Percentiles rank a stretch among this genome's conserved stretches.
These are phyloP conservation scores for Aaosphaeria pasadenensis DNA, from an alignment of 2,329 filamentous ascomycete genomes.

Conservation along the genomic window DNA sequence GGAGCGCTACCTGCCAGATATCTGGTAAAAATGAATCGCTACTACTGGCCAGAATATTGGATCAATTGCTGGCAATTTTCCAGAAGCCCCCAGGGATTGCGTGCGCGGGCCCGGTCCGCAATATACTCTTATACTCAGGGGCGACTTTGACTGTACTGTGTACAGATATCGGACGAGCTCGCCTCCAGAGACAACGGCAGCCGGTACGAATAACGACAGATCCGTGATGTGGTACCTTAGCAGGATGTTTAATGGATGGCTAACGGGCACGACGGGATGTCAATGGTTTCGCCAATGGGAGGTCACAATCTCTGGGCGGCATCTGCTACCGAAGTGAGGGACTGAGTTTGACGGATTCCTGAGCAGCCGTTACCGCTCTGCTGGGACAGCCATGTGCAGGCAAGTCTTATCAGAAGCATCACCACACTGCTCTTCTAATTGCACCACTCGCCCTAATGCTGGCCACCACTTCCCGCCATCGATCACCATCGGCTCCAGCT, in stretches of 20 bases:
- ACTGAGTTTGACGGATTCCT: slow-evolving; percentile 21
- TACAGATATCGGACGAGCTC: slow-evolving; percentile 5
- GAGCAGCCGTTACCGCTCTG: slow-evolving; percentile 18
- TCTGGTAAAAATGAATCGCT: slow-evolving; percentile 1
- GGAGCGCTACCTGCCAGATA: background rate
- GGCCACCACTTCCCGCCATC: too few species aligned
- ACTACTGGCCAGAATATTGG: slow-evolving; percentile 18
- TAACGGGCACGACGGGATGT: background rate
- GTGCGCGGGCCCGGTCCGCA: slow-evolving; percentile 11
- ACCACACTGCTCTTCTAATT: too few species aligned
- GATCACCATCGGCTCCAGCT: too few species aligned
- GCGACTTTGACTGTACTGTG: slow-evolving; percentile 3
- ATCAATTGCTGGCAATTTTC: slow-evolving; percentile 10
- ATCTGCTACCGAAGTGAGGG: slow-evolving; percentile 23
- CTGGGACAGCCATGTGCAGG: slow-evolving; percentile 22
- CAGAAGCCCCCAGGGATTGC: slow-evolving; percentile 10
- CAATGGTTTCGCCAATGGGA: too few species aligned
- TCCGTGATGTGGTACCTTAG: slow-evolving; percentile 18
- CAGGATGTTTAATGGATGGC: background rate
- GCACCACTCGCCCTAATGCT: too few species aligned
- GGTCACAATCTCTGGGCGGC: slow-evolving; percentile 7
- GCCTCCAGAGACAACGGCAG: slow-evolving; percentile 11
- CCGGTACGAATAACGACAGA: slow-evolving; percentile 8
- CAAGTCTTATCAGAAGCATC: slow-evolving; percentile 29
- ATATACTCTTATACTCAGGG: slow-evolving; percentile 16